Percentiles rank a stretch among this genome's conserved stretches.
phyloP scores from a whole-genome alignment of 306 rosid genomes.

The Neltuma alba region DNA sequence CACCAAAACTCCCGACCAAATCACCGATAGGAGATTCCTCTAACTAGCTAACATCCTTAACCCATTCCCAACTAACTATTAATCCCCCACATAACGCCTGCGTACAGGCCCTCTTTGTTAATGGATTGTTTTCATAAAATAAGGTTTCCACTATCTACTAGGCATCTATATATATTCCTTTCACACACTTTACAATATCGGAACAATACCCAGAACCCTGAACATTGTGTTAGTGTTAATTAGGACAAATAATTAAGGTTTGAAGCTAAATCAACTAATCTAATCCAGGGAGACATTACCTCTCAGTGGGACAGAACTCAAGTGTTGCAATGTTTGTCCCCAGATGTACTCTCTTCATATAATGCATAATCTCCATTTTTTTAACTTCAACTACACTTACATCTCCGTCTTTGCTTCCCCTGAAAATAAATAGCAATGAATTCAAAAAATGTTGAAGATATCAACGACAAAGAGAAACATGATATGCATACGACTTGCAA shows the following conservation, averaged over 20 bases:
- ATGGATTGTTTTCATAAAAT: not conserved
- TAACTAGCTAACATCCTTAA: not conserved
- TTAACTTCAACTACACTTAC: conserved; percentile 80
- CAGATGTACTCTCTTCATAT: conserved; percentile 85
- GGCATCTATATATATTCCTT: not conserved
- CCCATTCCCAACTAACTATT: not conserved
- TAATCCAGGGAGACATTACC: conserved; percentile 47
- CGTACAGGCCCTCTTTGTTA: not conserved
- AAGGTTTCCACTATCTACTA: not conserved
- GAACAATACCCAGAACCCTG: conserved; percentile 1
- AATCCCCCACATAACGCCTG: not conserved
- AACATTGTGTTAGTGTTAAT: conserved; percentile 10
- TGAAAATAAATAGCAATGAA: conserved; percentile 39
- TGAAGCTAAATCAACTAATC: not conserved
- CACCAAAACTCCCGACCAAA: not conserved
- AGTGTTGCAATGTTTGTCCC: conserved; percentile 77
- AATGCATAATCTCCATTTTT: conserved; percentile 88
- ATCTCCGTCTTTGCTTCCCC: conserved; percentile 97
- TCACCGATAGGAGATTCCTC: not conserved
- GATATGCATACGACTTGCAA: conserved; percentile 4
- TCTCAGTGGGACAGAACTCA: conserved; percentile 89
- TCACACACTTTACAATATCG: not conserved
- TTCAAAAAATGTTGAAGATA: conserved; percentile 2
- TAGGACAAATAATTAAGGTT: conserved; percentile 1
- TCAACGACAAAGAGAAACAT: not conserved